Percentiles rank a stretch among this genome's conserved stretches.
These are phyloP conservation scores for Diversispora eburnea DNA, from an alignment of 192 early-diverging fungal species.

Conservation along the genomic window DNA sequence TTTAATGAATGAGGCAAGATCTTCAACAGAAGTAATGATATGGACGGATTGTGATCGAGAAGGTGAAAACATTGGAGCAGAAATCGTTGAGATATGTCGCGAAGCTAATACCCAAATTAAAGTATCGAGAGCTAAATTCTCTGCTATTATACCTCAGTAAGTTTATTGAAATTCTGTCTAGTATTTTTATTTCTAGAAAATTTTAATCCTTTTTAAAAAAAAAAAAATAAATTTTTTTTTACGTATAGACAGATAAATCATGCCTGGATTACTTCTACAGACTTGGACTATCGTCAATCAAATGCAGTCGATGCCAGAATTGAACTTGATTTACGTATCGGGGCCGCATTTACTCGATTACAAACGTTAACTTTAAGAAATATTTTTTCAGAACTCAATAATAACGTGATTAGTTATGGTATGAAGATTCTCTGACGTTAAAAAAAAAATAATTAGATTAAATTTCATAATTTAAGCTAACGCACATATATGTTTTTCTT, in stretches of 20 bases:
- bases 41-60: conserved; percentile 99
- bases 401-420: conserved; percentile 80
- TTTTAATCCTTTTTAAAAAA: not conserved
- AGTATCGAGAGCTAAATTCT: conserved; percentile 86
- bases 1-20: conserved; percentile 56
- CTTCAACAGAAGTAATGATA: conserved; percentile 73
- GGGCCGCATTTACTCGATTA: conserved; percentile 90
- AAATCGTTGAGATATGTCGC: conserved; percentile 69
- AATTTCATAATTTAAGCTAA: no score
- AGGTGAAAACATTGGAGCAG: conserved; percentile 90
- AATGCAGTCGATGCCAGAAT: conserved; percentile 78
- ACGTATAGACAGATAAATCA: not conserved
- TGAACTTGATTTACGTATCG: conserved; percentile 91
- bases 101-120: conserved; percentile 58
- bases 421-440: not conserved
- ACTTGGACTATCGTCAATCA: conserved; percentile 68
- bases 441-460: no score
- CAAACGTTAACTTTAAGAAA: conserved; percentile 69
- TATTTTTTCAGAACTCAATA: conserved; percentile 53
- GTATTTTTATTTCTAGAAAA: no score
- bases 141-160: conserved; percentile 74
- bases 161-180: not conserved
- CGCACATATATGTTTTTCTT: not conserved
- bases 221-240: no score
- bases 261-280: conserved; percentile 14